phyloP scores from a whole-genome alignment of 73 alveolate species.

The Symbiodinium natans region DNA sequence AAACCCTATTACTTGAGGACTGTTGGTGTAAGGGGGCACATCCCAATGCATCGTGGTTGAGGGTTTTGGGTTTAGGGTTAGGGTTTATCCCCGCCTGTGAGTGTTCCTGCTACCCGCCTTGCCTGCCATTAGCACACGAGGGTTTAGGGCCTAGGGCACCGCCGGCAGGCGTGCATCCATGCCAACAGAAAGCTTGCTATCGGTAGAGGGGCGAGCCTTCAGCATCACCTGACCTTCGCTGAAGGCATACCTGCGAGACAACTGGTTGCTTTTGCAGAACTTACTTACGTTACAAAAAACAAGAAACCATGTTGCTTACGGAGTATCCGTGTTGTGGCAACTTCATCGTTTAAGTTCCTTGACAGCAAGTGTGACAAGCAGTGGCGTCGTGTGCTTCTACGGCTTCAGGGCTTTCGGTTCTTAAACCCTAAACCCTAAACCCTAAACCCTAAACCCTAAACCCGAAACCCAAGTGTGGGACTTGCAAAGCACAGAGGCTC shows the following conservation, averaged over 20 bases:
- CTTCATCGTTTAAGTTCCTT: background rate
- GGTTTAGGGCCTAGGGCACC: too few species aligned
- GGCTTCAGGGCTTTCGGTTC: background rate
- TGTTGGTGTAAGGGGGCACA: too few species aligned
- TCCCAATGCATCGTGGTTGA: background rate
- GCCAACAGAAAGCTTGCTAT: background rate
- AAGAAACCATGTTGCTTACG: background rate
- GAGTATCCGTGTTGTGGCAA: background rate
- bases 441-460: background rate
- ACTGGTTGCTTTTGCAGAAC: background rate
- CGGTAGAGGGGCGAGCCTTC: background rate
- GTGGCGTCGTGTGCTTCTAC: too few species aligned
- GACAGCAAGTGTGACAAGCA: background rate
- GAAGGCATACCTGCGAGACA: slow-evolving; percentile 43
- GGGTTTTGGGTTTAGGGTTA: background rate
- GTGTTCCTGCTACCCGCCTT: background rate
- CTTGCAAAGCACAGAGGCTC: background rate
- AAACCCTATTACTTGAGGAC: too few species aligned
- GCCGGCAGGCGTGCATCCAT: too few species aligned
- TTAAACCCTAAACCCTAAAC: background rate
- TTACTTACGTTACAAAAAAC: background rate
- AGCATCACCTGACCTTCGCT: slow-evolving; percentile 66
- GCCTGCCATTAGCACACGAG: background rate
- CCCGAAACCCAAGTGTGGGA: background rate
- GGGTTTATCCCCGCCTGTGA: background rate